These are phyloP conservation scores for Penicillium olsonii DNA, from an alignment of 2,329 filamentous ascomycete genomes.

Conservation along the genomic window DNA sequence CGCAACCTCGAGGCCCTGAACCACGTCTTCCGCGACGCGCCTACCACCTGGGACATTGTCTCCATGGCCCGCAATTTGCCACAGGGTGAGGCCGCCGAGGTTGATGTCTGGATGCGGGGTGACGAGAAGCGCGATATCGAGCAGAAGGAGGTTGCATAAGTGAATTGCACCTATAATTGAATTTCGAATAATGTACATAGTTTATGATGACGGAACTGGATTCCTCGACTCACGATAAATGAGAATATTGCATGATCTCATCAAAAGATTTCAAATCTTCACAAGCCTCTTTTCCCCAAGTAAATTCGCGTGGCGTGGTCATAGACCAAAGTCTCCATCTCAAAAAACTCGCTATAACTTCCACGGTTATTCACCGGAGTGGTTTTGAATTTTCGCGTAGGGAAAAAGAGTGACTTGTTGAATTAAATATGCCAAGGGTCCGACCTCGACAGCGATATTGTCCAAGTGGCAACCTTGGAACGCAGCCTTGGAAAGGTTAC, in stretches of 20 bases:
- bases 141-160: constrained; percentile 19
- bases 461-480: no score
- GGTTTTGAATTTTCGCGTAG: no score
- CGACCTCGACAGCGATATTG: no score
- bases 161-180: neutral
- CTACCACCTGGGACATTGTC: constrained; percentile 25
- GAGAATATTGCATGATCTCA: neutral
- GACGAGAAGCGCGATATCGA: constrained; percentile 23
- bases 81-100: constrained; percentile 23
- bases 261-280: neutral
- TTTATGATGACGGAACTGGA: neutral
- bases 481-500: no score
- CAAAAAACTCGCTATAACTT: no score
- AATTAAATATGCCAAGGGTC: no score
- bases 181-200: constrained; percentile 7
- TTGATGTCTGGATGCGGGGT: constrained; percentile 17
- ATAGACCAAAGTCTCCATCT: no score
- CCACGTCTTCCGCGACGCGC: constrained; percentile 26
- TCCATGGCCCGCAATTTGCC: constrained; percentile 25
- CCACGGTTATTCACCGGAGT: no score
- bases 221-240: neutral
- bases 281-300: neutral
- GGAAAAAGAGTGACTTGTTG: no score
- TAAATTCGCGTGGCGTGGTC: no score
- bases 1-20: constrained; percentile 27